Base-by-base conservation (phyloP, 2,329 filamentous ascomycete species). In the Ascochyta lentis region DNA sequence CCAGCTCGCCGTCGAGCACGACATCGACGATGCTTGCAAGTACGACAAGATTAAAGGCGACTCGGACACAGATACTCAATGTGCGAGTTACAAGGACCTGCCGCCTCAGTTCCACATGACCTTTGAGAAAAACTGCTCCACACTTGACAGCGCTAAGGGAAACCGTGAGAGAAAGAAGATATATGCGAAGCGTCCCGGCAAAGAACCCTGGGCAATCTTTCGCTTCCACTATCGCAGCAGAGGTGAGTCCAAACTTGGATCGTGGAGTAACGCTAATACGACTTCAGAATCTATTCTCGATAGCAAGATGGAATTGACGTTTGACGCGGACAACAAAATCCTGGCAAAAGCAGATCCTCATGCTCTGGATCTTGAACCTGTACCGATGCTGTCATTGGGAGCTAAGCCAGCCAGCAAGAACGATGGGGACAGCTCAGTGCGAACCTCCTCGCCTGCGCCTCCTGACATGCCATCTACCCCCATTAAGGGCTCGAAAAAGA, bases 221-320 rank as follows among this genome's bases (percentile, higher is more conserved):
- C 68, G 75, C 16, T 79, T 79, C 58, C 74, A 78, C 59, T 79
- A 79, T 57, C 72, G 78, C 7, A 69, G 51, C 33, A 49, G 67
- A 43, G 59, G 70, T 69, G 40, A 41, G 63, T 4, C 35, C 1
- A n/a, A 3, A 16, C 12, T 12, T 19, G 5, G 19, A 10, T 31
- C 5, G 3, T 1, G 10, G 3, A 39, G 9, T 3, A 19, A 7
- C 16, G 38, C 48, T 59, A 19, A 60, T 29, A n/a, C 3, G 12
- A 4, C 26, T 38, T 7, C 24, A 73, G 68, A 65, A 2, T 56
- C 64, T 0, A 67, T 72, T 23, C 9, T 43, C 1, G 47, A 55
- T 2, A 33, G 43, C 2, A 43, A 57, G 0, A 39, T 71, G 38
- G 1, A 46, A 0, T 3, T 59, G 24, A 62, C 58, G 0, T 63